Evolutionary conservation across 2,329 filamentous ascomycete species (phyloP), one percentile per base, ranked within the genome.

Genomic region (Fusarium miscanthi): DNA sequence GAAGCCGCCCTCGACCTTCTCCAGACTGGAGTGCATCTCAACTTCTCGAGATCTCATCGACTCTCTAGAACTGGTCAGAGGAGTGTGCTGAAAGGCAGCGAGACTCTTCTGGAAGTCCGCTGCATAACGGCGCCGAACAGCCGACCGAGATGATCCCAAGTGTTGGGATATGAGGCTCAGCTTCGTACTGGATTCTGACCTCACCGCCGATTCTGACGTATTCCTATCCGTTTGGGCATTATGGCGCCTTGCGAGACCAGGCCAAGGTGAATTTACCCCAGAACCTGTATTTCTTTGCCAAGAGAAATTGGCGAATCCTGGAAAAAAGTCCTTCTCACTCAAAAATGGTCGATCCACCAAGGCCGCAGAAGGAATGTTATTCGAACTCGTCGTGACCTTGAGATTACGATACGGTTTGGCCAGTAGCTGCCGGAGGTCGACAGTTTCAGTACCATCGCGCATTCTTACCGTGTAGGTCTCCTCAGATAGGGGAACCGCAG

Each of bases 31-130:
- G 3, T 51, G 45, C 11, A 76, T 76, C 4, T 48, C 41, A 11
- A 19, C 16, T 8, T 72, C 59, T 17, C 54, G 58, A n/a, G 49
- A 40, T 21, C 51, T 45, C 53, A 68, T 48, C 14, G 58, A 13
- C 11, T 33, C 17, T 14, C 45, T 74, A 7, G 42, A 31, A 8
- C 40, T 48, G 25, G 25, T 37, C 4, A 70, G 41, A 16, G 33
- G 64, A 45, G 68, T 57, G 9, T 46, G 59, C 23, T 69, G 60
- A 51, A 77, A 76, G n/a, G 75, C 71, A 7, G 41, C 45, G 25
- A 77, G 13, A 41, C 73, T 77, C 42, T 69, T 66, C 53, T 69
- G 66, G 16, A 77, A 69, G 19, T 77, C 75, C 4, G 19, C 23
- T 3, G 75, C 75, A 51, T 77, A 77, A 11, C 64, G 59, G 19